Percentiles rank a stretch among this genome's conserved stretches.
Evolutionary conservation across 1,284 basidiomycete species (phyloP).

Genomic region (Heterobasidion irregulare): DNA sequence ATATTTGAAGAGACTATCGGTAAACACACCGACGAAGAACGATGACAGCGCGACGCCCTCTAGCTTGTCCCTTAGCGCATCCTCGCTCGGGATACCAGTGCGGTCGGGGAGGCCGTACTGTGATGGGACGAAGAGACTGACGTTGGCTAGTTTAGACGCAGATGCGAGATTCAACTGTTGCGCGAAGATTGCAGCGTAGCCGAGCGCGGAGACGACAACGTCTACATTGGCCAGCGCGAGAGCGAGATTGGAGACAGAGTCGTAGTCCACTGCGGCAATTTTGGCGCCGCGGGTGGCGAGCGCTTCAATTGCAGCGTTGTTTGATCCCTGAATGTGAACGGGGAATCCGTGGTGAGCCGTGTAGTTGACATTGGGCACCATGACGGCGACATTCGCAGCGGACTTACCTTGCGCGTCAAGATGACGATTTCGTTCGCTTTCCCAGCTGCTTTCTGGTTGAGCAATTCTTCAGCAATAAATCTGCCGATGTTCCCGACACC

Average conservation of each 20-base stretch:
- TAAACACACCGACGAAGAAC: background rate
- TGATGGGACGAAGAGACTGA: background rate
- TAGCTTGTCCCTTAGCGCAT: background rate
- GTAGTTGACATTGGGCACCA: too few relatives aligned
- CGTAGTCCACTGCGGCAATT: background rate
- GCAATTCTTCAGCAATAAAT: constrained; percentile 15
- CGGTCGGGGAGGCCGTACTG: background rate
- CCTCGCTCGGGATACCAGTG: background rate
- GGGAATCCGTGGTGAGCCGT: too few relatives aligned
- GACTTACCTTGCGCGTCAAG: constrained; percentile 9
- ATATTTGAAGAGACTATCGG: background rate
- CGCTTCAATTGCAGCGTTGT: background rate
- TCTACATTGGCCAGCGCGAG: background rate
- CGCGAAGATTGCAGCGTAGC: background rate
- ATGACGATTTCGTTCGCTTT: constrained; percentile 6
- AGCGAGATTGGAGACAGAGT: background rate
- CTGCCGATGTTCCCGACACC: constrained; percentile 17
- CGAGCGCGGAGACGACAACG: background rate
- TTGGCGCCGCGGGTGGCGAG: background rate
- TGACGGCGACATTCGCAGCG: too few relatives aligned
- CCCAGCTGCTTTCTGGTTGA: constrained; percentile 12
- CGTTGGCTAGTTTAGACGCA: background rate
- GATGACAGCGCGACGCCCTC: background rate
- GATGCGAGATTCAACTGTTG: background rate
- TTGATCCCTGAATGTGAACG: background rate